A percentile compares a stretch with the other conserved stretches of the same genome.
Evolutionary conservation across 2,329 filamentous ascomycete species (phyloP).

Genomic region (Dactylellina leptospora): DNA sequence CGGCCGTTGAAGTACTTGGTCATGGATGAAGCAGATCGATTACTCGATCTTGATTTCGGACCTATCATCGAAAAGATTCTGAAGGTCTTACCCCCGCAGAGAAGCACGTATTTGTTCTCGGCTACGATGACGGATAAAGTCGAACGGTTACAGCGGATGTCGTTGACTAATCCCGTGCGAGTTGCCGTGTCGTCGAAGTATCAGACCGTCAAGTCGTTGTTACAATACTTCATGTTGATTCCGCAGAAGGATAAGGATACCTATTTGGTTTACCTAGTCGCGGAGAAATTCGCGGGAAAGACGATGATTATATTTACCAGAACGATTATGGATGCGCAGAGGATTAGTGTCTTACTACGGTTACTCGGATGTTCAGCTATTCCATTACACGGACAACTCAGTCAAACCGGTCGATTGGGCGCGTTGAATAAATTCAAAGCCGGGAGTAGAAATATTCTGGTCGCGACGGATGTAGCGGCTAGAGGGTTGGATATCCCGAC

Average conservation of each 20-base stretch:
- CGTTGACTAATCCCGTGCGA: constrained; percentile 81
- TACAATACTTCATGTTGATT: constrained; percentile 86
- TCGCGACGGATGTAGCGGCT: constrained; percentile 92
- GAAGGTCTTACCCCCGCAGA: constrained; percentile 78
- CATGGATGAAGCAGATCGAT: constrained; percentile 91
- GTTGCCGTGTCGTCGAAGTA: constrained; percentile 86
- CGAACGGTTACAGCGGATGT: constrained; percentile 88
- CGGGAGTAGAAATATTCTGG: constrained; percentile 81
- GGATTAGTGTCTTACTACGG: constrained; percentile 82
- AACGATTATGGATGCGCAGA: constrained; percentile 89
- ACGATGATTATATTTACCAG: constrained; percentile 89
- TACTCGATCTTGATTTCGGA: constrained; percentile 93
- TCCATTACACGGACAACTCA: constrained; percentile 90
- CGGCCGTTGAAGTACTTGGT: constrained; percentile 84
- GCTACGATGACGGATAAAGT: constrained; percentile 95
- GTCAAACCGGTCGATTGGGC: constrained; percentile 83
- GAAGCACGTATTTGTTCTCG: constrained; percentile 87
- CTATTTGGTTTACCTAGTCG: constrained; percentile 84
- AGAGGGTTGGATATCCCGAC: constrained; percentile 90
- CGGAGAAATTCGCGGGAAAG: constrained; percentile 81
- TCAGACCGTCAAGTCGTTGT: constrained; percentile 87
- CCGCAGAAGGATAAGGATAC: constrained; percentile 88
- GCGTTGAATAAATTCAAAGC: constrained; percentile 90
- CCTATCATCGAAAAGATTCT: constrained; percentile 92
- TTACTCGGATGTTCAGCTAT: constrained; percentile 88